Percentiles rank a stretch among this genome's conserved stretches.
These are phyloP conservation scores for Torulaspora franciscae DNA, from an alignment of 805 yeast species.

Conservation along the genomic window DNA sequence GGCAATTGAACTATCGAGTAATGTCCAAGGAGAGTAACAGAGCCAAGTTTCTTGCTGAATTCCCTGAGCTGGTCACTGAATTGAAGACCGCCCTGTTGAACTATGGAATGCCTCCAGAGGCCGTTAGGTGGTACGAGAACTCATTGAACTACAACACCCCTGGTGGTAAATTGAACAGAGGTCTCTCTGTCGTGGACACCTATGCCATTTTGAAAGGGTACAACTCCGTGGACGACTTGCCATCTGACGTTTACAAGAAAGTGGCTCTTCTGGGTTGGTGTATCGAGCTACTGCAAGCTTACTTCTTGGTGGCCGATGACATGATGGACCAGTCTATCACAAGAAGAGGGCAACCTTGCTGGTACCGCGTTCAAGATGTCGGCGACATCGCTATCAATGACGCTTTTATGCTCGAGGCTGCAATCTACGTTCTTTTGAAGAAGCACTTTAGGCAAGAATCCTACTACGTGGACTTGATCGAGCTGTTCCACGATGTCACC, in stretches of 20 bases:
- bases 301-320: constrained; percentile 95
- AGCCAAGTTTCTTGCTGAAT: constrained; percentile 57
- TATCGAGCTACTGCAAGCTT: constrained; percentile 90
- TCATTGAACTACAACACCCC: constrained; percentile 82
- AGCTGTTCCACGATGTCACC: constrained; percentile 93
- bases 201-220: constrained; percentile 72
- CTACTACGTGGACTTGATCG: constrained; percentile 85
- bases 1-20: constrained; percentile 4
- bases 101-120: constrained; percentile 82
- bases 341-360: constrained; percentile 97
- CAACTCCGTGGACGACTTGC: constrained; percentile 52
- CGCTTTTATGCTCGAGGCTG: constrained; percentile 93
- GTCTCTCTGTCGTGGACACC: constrained; percentile 91
- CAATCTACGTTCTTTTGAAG: constrained; percentile 83
- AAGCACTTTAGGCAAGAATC: constrained; percentile 77
- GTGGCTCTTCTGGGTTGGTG: constrained; percentile 94
- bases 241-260: constrained; percentile 67
- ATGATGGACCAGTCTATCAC: constrained; percentile 97
- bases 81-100: constrained; percentile 52
- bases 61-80: constrained; percentile 76
- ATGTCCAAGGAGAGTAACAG: constrained; percentile 35
- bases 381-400: constrained; percentile 95
- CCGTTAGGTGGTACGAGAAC: constrained; percentile 75
- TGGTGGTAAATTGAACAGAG: constrained; percentile 96
- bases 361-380: constrained; percentile 80